These are phyloP conservation scores for Pleurotus pulmonarius DNA, from an alignment of 768 basidiomycete species.

Conservation along the genomic window DNA sequence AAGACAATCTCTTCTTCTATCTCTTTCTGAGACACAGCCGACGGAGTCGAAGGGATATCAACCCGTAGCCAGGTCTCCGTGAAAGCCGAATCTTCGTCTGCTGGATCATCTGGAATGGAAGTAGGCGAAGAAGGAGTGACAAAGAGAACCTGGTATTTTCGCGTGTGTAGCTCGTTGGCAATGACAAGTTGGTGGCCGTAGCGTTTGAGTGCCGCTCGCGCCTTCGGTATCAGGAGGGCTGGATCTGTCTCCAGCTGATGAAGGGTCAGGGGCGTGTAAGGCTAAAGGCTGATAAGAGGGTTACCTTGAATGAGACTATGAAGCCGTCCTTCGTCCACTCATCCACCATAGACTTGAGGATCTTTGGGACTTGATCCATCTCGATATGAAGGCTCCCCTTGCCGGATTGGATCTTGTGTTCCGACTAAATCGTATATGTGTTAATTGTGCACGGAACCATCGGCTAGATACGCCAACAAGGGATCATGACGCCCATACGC, in stretches of 20 bases:
- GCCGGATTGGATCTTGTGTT: slow-evolving; percentile 98
- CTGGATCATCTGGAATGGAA: slow-evolving; percentile 6
- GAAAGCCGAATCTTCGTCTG: slow-evolving; percentile 26
- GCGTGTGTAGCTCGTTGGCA: slow-evolving; percentile 88
- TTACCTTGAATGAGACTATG: slow-evolving; percentile 96
- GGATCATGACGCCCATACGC: slow-evolving; percentile 20
- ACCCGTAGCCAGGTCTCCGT: slow-evolving; percentile 66
- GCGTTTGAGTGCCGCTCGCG: slow-evolving; percentile 78
- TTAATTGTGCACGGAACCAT: neutral
- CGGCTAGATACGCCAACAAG: neutral
- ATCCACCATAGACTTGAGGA: slow-evolving; percentile 86
- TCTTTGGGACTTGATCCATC: slow-evolving; percentile 99
- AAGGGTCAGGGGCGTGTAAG: neutral
- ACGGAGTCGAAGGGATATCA: slow-evolving; percentile 31
- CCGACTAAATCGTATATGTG: slow-evolving; percentile 53
- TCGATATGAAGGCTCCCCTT: slow-evolving; percentile 92
- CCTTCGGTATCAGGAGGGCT: slow-evolving; percentile 83
- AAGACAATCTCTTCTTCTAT: slow-evolving; percentile 90
- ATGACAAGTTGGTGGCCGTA: slow-evolving; percentile 98
- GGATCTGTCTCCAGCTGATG: slow-evolving; percentile 89
- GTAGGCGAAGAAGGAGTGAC: slow-evolving; percentile 51
- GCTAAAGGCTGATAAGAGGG: neutral
- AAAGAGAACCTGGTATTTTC: slow-evolving; percentile 92
- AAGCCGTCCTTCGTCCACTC: slow-evolving; percentile 92
- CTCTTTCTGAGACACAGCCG: slow-evolving; percentile 51